These are phyloP conservation scores for Tilletia walkeri DNA, from an alignment of 1,284 basidiomycete species.

Conservation along the genomic window DNA sequence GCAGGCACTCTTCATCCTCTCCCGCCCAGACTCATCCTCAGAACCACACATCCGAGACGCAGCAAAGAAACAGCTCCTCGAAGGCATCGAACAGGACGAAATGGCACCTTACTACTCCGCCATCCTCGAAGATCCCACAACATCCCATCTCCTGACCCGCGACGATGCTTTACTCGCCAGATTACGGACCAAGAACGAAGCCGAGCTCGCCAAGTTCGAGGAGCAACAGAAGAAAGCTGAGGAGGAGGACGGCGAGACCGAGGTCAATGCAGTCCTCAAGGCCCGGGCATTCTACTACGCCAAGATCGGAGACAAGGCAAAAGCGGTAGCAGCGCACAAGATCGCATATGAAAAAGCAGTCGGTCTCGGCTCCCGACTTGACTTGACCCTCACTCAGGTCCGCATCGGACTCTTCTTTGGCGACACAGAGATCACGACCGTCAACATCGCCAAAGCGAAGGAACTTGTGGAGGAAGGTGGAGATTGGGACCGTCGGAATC, in stretches of 20 bases:
- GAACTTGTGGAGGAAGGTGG: conserved; percentile 92
- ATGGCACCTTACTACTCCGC: conserved; percentile 53
- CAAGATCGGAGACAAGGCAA: conserved; percentile 82
- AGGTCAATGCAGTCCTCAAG: conserved; percentile 81
- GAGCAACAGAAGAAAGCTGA: conserved; percentile 78
- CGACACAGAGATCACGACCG: conserved; percentile 72
- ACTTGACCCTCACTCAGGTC: conserved; percentile 83
- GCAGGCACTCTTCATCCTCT: conserved; percentile 51
- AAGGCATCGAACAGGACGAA: conserved; percentile 75
- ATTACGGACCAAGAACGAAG: conserved; percentile 74
- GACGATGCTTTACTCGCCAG: conserved; percentile 67
- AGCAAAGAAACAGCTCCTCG: conserved; percentile 63
- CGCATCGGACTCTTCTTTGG: conserved; percentile 88
- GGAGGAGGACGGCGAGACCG: conserved; percentile 88
- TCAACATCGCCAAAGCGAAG: conserved; percentile 76
- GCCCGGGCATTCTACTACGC: conserved; percentile 84
- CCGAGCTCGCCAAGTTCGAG: conserved; percentile 74
- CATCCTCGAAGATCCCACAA: conserved; percentile 48
- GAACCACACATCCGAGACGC: conserved; percentile 15
- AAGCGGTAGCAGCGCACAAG: conserved; percentile 70
- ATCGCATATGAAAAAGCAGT: conserved; percentile 87
- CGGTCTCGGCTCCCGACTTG: conserved; percentile 87
- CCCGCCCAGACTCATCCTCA: conserved; percentile 19
- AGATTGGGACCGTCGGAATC: conserved; percentile 95
- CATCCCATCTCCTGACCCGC: conserved; percentile 51